Base-by-base conservation (phyloP, 2,329 filamentous ascomycete genomes). In the Cladosporium cucumerinum region DNA sequence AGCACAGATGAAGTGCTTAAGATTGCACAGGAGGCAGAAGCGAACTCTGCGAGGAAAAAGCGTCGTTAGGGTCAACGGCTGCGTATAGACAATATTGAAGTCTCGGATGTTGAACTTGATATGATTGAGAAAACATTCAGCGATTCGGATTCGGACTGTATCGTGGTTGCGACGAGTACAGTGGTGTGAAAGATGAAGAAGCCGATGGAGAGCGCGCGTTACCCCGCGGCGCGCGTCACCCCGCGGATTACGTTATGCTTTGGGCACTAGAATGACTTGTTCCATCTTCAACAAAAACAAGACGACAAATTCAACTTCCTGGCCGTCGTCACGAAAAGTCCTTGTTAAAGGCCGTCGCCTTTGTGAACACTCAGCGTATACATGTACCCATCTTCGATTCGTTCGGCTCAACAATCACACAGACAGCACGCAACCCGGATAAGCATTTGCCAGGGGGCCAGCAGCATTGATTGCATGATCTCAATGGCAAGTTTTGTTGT, bases 281-380 rank as follows among this genome's bases (percentile, higher is more conserved):
- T 8, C 11, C n/a, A 10, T 43, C 39, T 43, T 11, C 18, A 21
- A 10, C 5, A 10, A 43, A 16, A 7, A n/a, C 16, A n/a, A n/a
- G n/a, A n/a, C 8, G 5, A 43, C 4, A 21, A 21, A 10, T 2
- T 43, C 18, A 21, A 11, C n/a, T 46, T 46, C 39, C n/a, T 3
- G 10, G 5, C 1, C 0, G 11, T 10, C n/a, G 23, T 1, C 8
- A 23, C 7, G 39, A 21, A 3, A 12, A 1, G 21, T 12, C 10
- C 3, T 21, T 1, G 2, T 4, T 0, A 1, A 12, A 7, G 2
- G 8, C 7, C 8, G 14, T 46, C 3, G n/a, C 1, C n/a, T 21
- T 3, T 3, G n/a, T 46, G n/a, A 12, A 23, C 18, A n/a, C 18
- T 43, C 8, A 3, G 12, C 16, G 36, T 3, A n/a, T n/a, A 6